Base-by-base conservation (phyloP, 2,329 filamentous ascomycete species). In the Ophiocordyceps sinensis region DNA sequence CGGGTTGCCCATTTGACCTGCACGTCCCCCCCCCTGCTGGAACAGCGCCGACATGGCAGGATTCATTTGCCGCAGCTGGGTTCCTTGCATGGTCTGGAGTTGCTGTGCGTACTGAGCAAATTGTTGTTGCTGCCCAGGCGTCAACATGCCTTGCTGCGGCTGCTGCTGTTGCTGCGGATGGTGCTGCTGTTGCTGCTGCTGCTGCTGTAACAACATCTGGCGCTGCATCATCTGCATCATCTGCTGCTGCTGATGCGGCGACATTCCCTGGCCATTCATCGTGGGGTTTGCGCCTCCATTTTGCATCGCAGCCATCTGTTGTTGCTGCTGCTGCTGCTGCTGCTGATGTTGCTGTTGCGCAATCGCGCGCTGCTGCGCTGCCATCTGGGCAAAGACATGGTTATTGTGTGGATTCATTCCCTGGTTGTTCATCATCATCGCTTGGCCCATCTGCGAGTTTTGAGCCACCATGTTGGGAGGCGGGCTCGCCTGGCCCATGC, bases 401-500 rank as follows among this genome's bases (percentile, higher is more conserved):
- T 57, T 58, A 36, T 63, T 65, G 19, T 53, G 50, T 37, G 57
- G 58, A 37, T 57, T 58, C 52, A 68, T 61, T 35, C 59, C 51
- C 31, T 66, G 69, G 45, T 65, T 66, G 44, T 66, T 66, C 63
- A 77, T 71, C 56, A 75, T 67, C 58, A 75, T 68, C 40, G 47
- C 51, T 44, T 67, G 66, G 21, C 67, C 65, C 58, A 75, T 68
- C 50, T 74, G 71, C 43, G 71, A 71, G 45, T 66, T 67, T 42
- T 75, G 71, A 1, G 69, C 63, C 67, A 79, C 73, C 64, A 74
- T 72, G 32, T 63, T 66, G 36, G 75, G 73, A 37, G 75, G 70
- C 17, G 77, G 75, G 52, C 76, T 81, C 23, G 68, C 71, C 55
- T 81, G 76, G 28, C 62, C 67, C 69, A 79, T 77, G 43, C 75